Base-by-base conservation (phyloP, 352 stramenopile species). In the Pythium sukuiense region DNA sequence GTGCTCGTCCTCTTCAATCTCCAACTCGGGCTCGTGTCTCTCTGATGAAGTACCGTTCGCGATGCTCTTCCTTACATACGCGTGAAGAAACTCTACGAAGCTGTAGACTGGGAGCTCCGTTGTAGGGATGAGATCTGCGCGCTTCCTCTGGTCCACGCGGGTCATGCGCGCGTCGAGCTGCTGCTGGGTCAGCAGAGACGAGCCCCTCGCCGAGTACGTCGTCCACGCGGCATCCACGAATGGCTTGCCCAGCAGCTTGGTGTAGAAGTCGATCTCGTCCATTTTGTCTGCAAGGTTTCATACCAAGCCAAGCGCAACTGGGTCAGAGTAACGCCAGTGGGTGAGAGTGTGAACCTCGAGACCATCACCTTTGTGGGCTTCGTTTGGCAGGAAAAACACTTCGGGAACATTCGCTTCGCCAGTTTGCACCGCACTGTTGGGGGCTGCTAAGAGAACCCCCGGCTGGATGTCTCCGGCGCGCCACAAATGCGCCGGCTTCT, bases 401-500 rank as follows among this genome's bases (percentile, higher is more conserved):
- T 70, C 61, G 12, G 49, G 41, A 35, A 53, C 39, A 8, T 18
- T 54, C 13, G 58, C 7, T 46, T 59, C 33, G 8, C 4, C 20
- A 5, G 2, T 20, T 2, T 29, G 6, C 9, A 20, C 5, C 45
- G 20, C 20, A 52, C n/a, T 5, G 3, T 13, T 24, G 45, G 45
- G 3, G 14, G 37, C 8, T 16, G 37, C 14, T 18, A 20, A 20
- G 2, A 52, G 45, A 6, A 52, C 30, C 20, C 63, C 63, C 37
- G 55, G 43, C 70, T 76, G 43, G 61, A 61, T 30, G 18, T 91
- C 79, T 66, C 84, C 84, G 35, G 87, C 79, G 33, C 84, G 75
- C 84, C 84, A 93, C 33, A 72, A 78, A 46, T 90, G 84, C 35
- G 84, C 76, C 13, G 84, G 82, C 59, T 93, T 93, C 41, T 61